phyloP scores from a whole-genome alignment of 352 stramenopile genomes.

The Phytophthora boehmeriae region DNA sequence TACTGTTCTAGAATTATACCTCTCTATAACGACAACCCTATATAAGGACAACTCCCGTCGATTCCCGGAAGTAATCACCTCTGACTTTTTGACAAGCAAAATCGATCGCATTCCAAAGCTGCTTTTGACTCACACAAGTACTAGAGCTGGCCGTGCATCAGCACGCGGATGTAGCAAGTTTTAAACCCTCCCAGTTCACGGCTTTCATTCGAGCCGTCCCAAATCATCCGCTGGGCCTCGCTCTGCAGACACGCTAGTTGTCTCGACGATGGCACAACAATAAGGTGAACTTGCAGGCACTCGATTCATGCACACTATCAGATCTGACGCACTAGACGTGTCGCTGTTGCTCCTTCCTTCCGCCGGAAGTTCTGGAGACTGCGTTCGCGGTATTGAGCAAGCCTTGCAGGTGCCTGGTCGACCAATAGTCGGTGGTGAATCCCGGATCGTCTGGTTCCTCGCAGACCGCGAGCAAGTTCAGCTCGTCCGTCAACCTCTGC shows the following conservation, averaged over 20 bases:
- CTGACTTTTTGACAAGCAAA: too few species aligned
- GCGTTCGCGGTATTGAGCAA: too few species aligned
- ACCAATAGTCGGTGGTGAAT: not conserved
- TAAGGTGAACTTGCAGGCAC: slow-evolving; percentile 28
- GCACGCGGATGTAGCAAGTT: slow-evolving; percentile 91
- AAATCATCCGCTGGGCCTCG: slow-evolving; percentile 96
- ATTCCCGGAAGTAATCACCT: too few species aligned
- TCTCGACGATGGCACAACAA: not conserved
- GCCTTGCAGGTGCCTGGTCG: slow-evolving; percentile 10
- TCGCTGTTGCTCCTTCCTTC: slow-evolving; percentile 54
- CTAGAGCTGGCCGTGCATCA: slow-evolving; percentile 93
- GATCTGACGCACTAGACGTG: slow-evolving; percentile 40
- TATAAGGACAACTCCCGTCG: too few species aligned
- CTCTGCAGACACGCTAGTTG: slow-evolving; percentile 38
- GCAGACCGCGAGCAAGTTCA: slow-evolving; percentile 32
- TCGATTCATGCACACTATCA: slow-evolving; percentile 55
- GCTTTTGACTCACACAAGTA: slow-evolving; percentile 66
- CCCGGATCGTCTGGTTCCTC: slow-evolving; percentile 24
- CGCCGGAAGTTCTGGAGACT: slow-evolving; percentile 24
- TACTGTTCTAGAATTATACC: too few species aligned
- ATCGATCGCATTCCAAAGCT: too few species aligned
- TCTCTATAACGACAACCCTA: too few species aligned
- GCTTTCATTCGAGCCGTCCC: slow-evolving; percentile 95
- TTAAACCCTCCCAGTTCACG: slow-evolving; percentile 94
- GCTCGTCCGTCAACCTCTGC: slow-evolving; percentile 31